Base-by-base conservation (phyloP, 148 eudicot species). In the Amaranthus cruentus region DNA sequence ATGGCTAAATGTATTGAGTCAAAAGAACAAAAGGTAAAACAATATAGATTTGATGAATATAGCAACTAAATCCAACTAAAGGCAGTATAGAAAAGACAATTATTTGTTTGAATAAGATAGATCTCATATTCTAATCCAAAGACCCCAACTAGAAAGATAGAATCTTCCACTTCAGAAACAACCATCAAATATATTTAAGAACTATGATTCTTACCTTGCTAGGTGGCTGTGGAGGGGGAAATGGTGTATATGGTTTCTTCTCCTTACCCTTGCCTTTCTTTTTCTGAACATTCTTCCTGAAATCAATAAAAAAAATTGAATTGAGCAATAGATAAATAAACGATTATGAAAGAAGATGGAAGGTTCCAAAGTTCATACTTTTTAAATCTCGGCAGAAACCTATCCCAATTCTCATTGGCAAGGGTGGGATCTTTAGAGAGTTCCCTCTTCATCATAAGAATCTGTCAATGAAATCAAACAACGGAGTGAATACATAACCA, bases 141-240 rank as follows among this genome's bases (percentile, higher is more conserved):
- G 0, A 12, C 38, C 38, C 38, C 2, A 28, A 28, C 38, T 2
- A 5, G 14, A 11, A 68, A 53, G 68, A 4, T 13, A 52, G 48
- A 54, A 46, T 55, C 56, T 48, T 12, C 6, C 56, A 59, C 53
- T 61, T 3, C n/a, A 51, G 54, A 9, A 11, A 2, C 18, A 12
- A 63, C 42, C 28, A 55, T 55, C 47, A 13, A 14, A 55, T 43
- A 11, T 14, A 46, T 4, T 63, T 9, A 55, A 38, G 3, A 70
- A 66, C 2, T 52, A 47, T 48, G 5, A 62, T 62, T 62, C 88
- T 90, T 58, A 92, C 96, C 94, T 90, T 89, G 49, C 97, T 88
- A 84, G 96, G 96, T 73, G 78, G 96, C 60, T 84, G 99, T 47
- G 97, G 97, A 68, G 97, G 96, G 56, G 97, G 99, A 83, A 95